Conservation (phyloP, 345 rosid species). For the Rhizophora mangle region DNA sequence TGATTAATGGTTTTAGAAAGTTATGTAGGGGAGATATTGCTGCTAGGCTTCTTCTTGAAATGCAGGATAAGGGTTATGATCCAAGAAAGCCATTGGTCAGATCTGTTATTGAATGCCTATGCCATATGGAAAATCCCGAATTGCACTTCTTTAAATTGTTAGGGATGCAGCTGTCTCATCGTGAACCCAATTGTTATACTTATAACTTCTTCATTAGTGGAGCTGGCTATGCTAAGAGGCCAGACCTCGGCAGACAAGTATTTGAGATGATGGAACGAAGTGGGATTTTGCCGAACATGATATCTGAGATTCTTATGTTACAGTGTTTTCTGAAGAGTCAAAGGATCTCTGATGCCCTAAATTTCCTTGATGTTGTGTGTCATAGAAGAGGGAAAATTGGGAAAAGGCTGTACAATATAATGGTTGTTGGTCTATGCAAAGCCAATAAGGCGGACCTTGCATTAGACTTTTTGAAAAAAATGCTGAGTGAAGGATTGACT, state of each 20-base stretch:
- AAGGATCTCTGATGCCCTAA: constrained; percentile 57
- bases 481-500: constrained; percentile 38
- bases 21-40: constrained; percentile 57
- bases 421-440: constrained; percentile 61
- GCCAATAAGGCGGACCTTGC: constrained; percentile 47
- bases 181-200: constrained; percentile 24
- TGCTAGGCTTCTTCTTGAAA: constrained; percentile 58
- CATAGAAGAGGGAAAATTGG: constrained; percentile 26
- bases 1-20: constrained; percentile 53
- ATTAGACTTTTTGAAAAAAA: constrained; percentile 37
- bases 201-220: constrained; percentile 67
- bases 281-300: constrained; percentile 41
- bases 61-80: constrained; percentile 65
- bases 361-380: constrained; percentile 41
- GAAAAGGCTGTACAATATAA: constrained; percentile 38
- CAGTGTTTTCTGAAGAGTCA: constrained; percentile 55
- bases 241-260: constrained; percentile 63
- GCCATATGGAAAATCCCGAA: constrained; percentile 43
- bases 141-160: constrained; percentile 43
- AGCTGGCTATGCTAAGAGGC: constrained; percentile 64
- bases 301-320: constrained; percentile 49
- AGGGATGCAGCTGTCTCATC: constrained; percentile 49
- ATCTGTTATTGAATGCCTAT: constrained; percentile 50
- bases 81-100: constrained; percentile 39
- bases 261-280: constrained; percentile 59